Base-by-base conservation (phyloP, 139 green algal genomes). In the Tetraselmis striata region DNA sequence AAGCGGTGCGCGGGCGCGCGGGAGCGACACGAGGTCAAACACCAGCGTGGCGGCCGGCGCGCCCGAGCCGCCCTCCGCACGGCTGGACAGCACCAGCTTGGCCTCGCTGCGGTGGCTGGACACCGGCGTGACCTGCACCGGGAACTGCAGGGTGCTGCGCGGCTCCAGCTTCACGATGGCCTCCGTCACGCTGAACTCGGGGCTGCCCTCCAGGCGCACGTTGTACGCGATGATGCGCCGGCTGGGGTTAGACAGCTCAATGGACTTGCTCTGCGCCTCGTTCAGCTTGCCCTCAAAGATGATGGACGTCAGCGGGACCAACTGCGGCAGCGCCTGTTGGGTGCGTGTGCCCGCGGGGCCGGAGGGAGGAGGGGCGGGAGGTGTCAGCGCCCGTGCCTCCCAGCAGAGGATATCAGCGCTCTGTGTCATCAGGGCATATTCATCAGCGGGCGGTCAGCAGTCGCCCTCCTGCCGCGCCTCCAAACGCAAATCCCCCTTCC, bases 231-330 rank as follows among this genome's bases (percentile, higher is more conserved):
- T 90, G 59, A 85, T 59, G 30, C 88, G 88, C 23, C 83, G 87
- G n/a, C 75, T 83, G 30, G 93, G 92, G 85, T 96, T 96, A 59
- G 32, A 90, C 24, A 96, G 87, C 87, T 95, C 89, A 74, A 96
- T 85, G 2, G 89, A 83, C 81, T 93, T 92, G 32, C 86, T 85
- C 88, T 92, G 83, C 58, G 82, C 85, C 79, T 95, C 90, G 0
- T 82, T 85, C 2, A 97, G 86, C 84, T 86, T 87, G 79, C 87
- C 89, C 0, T 32, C 59, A 84, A 95, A 95, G 28, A 91, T 82
- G 29, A 97, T 84, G 5, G 83, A 86, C 2, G 88, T 84, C 1
- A 76, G 59, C 1, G 93, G 92, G 29, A 94, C 76, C 75, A 95
- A 89, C 79, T 95, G 90, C 25, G 92, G 92, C 77, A 96, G 89